Conservation (phyloP, 176 grass and related monocot species). For the Rhipidocladum racemiflorum region DNA sequence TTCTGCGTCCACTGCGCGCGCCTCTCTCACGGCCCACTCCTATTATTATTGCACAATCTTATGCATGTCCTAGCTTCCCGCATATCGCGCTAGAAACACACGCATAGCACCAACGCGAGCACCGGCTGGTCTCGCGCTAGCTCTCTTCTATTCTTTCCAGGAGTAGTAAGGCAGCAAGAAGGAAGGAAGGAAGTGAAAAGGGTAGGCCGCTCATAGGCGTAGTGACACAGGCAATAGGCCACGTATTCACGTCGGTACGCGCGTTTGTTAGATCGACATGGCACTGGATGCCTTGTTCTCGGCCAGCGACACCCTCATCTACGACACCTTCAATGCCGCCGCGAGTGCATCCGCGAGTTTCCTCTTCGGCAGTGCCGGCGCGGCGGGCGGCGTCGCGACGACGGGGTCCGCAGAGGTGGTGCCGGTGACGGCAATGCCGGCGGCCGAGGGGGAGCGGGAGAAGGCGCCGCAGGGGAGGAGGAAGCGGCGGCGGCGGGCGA, state of each 20-base stretch:
- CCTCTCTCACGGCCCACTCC: not conserved
- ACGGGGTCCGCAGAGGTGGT: not conserved
- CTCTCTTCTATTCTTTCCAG: slow-evolving; percentile 6
- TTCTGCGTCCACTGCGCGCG: slow-evolving; percentile 20
- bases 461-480: slow-evolving; percentile 36
- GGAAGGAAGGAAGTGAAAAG: not conserved
- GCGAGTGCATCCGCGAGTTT: slow-evolving; percentile 9
- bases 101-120: slow-evolving; percentile 25
- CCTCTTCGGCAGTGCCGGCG: not conserved
- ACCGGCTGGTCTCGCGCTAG: not conserved
- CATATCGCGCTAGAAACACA: slow-evolving; percentile 31
- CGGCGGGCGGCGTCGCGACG: not conserved
- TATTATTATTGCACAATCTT: slow-evolving; percentile 11
- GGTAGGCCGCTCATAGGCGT: not conserved
- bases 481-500: slow-evolving; percentile 61
- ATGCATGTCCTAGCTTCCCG: slow-evolving; percentile 26
- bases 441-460: not conserved
- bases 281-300: slow-evolving; percentile 43
- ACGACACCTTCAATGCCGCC: slow-evolving; percentile 50
- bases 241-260: not conserved
- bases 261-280: slow-evolving; percentile 19
- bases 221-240: not conserved
- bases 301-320: slow-evolving; percentile 44
- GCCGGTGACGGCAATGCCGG: not conserved
- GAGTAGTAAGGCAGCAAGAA: not conserved